A percentile compares a stretch with the other conserved stretches of the same genome.
phyloP scores from a whole-genome alignment of 225 moss, liverwort and hornwort genomes.

The Marchantia paleacea region DNA sequence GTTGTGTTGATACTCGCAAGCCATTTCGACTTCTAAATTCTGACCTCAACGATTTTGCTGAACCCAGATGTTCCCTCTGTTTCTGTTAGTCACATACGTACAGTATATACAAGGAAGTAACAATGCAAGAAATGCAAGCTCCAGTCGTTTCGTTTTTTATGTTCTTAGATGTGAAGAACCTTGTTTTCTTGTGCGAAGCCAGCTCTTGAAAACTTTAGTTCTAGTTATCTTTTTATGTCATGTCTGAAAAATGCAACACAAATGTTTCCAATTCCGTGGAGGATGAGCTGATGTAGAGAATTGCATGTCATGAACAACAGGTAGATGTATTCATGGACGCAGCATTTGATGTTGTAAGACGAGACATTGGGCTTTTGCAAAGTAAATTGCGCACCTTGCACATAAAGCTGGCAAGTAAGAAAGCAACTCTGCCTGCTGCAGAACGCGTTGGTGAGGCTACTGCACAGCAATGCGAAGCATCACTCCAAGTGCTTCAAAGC shows the following conservation, averaged over 20 bases:
- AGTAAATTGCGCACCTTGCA: conserved; percentile 86
- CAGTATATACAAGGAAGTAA: too few relatives aligned
- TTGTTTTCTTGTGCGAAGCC: too few relatives aligned
- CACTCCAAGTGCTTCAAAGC: conserved; percentile 95
- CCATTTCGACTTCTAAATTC: too few relatives aligned
- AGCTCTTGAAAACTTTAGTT: too few relatives aligned
- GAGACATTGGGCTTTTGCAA: conserved; percentile 96
- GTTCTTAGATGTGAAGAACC: too few relatives aligned
- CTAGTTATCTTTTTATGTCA: too few relatives aligned
- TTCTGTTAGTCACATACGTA: too few relatives aligned
- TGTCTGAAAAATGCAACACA: neutral
- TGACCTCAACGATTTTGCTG: too few relatives aligned
- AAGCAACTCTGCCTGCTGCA: conserved; percentile 80
- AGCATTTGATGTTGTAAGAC: conserved; percentile 97
- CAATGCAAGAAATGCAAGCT: too few relatives aligned
- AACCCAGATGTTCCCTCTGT: too few relatives aligned
- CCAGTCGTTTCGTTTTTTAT: too few relatives aligned
- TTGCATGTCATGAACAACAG: conserved; percentile 49
- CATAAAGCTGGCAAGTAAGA: conserved; percentile 82
- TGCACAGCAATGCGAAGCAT: conserved; percentile 98
- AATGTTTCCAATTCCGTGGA: neutral
- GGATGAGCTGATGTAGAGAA: conserved; percentile 26
- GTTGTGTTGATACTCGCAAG: too few relatives aligned
- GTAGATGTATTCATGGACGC: conserved; percentile 97
- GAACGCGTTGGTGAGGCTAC: conserved; percentile 95